Evolutionary conservation across 1,284 basidiomycete genomes (phyloP).

Genomic region (Leccinum griseonigrum): DNA sequence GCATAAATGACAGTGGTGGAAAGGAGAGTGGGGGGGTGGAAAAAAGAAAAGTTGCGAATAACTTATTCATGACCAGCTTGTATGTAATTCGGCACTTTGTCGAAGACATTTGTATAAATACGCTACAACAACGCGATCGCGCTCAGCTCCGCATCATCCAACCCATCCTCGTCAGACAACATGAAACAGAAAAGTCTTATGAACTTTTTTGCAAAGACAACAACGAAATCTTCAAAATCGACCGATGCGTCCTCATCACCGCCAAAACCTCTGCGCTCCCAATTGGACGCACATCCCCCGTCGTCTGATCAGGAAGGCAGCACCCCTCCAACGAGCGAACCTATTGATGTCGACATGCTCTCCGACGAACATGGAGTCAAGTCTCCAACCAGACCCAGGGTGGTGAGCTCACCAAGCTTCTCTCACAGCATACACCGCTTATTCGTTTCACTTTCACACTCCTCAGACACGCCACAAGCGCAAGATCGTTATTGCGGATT

Average conservation of each 20-base stretch:
- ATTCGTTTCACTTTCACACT: constrained; percentile 1
- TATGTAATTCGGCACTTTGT: background rate
- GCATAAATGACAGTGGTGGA: constrained; percentile 18
- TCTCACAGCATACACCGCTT: background rate
- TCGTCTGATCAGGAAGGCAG: constrained; percentile 52
- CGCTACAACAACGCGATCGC: constrained; percentile 11
- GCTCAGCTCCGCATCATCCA: background rate
- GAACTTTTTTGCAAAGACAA: constrained; percentile 61
- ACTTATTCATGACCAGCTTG: background rate
- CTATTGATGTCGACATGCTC: constrained; percentile 70
- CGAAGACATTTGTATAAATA: constrained; percentile 17
- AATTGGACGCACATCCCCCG: constrained; percentile 40
- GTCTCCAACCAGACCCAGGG: constrained; percentile 6
- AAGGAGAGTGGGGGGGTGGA: constrained; percentile 17
- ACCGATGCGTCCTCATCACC: constrained; percentile 29
- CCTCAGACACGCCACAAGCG: constrained; percentile 50
- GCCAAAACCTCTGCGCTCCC: constrained; percentile 22
- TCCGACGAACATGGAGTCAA: constrained; percentile 45
- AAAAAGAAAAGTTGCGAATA: background rate
- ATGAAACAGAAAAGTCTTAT: constrained; percentile 75
- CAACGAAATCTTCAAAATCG: constrained; percentile 23
- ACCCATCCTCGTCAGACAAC: constrained; percentile 31
- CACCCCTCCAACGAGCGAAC: constrained; percentile 68
- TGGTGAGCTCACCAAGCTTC: constrained; percentile 12
- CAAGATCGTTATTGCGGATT: constrained; percentile 66